Base-by-base conservation (phyloP, 2,329 filamentous ascomycete genomes). In the Fonsecaea monophora region DNA sequence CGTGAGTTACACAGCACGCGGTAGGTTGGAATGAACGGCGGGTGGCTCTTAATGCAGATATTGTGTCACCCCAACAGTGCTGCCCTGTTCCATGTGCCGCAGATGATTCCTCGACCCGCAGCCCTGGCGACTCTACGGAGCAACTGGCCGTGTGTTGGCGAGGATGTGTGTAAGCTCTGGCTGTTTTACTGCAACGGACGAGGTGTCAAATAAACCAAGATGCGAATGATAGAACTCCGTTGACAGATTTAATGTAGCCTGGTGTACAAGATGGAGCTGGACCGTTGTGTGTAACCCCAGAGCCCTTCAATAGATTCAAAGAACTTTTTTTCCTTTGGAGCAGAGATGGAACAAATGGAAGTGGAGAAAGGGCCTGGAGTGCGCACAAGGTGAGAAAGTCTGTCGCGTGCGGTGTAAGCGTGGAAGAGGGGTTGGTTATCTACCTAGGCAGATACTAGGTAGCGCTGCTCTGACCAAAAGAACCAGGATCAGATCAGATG, bases 401-500 rank as follows among this genome's bases (percentile, higher is more conserved):
- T 35, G 57, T 48, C 25, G 38, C n/a, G 21, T 50, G 62, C 15
- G 54, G 53, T 50, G 35, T 56, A 59, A 45, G 50, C 34, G 35
- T 42, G 50, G 54, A 35, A n/a, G 40, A 58, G 62, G 53, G 34
- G 38, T 32, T 37, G 38, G 38, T 35, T 40, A 57, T 58, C 55
- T 45, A 57, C 32, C 35, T 57, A 56, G 35, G 40, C 37, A 60
- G 48, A 60, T 50, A 60, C 58, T 18, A 25, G 58, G 40, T 53
- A 25, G 45, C 45, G 45, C 45, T 25, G 45, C 32, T 50, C 30
- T 10, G 15, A 25, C 18, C 57, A 18, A 45, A 37, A 45, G 40
- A 60, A 50, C 38, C 5, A 7, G 25, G 57, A 21, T 50, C 42
- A 60, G 57, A 60, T 60, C 57, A 60, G 57, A 60, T 50, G 57